These are phyloP conservation scores for Monoraphidium neglectum DNA, from an alignment of 139 green algal genomes.

Conservation along the genomic window DNA sequence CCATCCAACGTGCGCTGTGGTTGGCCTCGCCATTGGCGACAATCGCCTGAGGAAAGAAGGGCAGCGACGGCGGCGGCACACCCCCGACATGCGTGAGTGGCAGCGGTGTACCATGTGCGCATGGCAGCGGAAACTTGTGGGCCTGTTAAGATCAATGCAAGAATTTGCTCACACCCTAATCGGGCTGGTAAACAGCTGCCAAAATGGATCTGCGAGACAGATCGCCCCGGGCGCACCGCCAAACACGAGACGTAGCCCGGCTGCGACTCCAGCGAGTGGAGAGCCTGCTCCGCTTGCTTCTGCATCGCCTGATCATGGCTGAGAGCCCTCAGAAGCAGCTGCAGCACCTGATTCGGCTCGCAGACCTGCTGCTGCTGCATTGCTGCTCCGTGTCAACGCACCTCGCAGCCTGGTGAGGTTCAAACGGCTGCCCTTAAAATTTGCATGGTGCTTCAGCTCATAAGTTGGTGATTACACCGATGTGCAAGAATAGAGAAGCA, in stretches of 20 bases:
- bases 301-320: conserved; percentile 62
- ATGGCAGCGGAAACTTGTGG: not conserved
- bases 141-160: not conserved
- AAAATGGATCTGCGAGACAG: not conserved
- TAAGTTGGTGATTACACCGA: too few species aligned
- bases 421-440: too few species aligned
- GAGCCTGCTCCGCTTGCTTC: conserved; percentile 67
- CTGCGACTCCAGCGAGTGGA: conserved; percentile 62
- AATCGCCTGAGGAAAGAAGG: conserved; percentile 70
- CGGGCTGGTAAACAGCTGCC: not conserved
- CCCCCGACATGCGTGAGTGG: too few species aligned
- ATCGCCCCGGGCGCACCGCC: conserved; percentile 47
- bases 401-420: too few species aligned
- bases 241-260: conserved; percentile 87
- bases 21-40: conserved; percentile 65
- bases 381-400: too few species aligned
- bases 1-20: conserved; percentile 83
- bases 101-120: not conserved
- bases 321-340: conserved; percentile 55
- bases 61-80: not conserved
- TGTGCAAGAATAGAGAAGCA: too few species aligned
- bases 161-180: not conserved
- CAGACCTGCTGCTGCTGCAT: too few species aligned
- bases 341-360: conserved; percentile 33
- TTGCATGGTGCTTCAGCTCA: too few species aligned